phyloP scores from a whole-genome alignment of 345 rosid genomes.

The Cardamine occulta region DNA sequence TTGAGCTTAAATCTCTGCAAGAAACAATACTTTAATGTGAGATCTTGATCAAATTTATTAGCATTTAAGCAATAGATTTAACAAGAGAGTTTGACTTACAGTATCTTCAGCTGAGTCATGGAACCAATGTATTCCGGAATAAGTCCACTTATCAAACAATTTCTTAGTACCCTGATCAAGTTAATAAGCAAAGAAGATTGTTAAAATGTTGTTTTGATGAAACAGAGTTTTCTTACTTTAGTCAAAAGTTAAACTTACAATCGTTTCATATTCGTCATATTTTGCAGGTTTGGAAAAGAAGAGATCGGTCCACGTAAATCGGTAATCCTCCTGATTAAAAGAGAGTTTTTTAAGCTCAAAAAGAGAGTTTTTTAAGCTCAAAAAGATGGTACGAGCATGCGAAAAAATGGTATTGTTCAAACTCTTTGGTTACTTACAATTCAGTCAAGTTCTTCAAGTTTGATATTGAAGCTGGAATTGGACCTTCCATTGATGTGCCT shows the following conservation, averaged over 20 bases:
- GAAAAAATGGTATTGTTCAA: background rate
- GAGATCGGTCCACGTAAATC: conserved; percentile 62
- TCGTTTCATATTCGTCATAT: conserved; percentile 14
- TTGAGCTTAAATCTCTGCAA: conserved; percentile 82
- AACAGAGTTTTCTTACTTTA: background rate
- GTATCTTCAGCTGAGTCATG: conserved; percentile 37
- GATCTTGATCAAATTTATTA: background rate
- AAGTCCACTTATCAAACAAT: conserved; percentile 55
- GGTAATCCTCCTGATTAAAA: conserved; percentile 61
- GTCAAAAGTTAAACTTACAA: conserved; percentile 56
- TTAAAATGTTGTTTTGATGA: conserved; percentile 7
- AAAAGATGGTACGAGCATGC: background rate
- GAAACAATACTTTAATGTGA: background rate
- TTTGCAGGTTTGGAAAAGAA: conserved; percentile 56
- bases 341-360: background rate
- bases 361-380: background rate
- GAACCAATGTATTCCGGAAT: conserved; percentile 59
- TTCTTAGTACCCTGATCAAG: conserved; percentile 64
- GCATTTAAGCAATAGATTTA: conserved; percentile 1
- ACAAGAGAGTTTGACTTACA: conserved; percentile 56
- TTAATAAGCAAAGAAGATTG: background rate
- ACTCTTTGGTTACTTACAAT: conserved; percentile 55
- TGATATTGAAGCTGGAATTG: conserved; percentile 74
- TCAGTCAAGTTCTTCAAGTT: conserved; percentile 51
- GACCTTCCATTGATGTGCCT: conserved; percentile 87